Base-by-base conservation (phyloP, 2,329 filamentous ascomycete species). In the Cladosporium velox region DNA sequence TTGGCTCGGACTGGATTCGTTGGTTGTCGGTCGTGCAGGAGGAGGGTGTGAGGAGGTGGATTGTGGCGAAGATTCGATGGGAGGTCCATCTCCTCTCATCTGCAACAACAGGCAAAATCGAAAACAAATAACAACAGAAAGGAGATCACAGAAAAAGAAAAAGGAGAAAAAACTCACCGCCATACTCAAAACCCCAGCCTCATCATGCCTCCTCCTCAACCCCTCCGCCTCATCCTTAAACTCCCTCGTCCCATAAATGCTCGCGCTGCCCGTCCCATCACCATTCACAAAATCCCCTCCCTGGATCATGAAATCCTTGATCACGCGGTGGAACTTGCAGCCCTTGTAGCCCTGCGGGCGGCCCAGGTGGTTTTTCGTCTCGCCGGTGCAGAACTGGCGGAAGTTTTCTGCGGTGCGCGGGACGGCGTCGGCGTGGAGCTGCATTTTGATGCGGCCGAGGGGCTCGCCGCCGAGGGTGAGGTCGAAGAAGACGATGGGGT, bases 281-380 rank as follows among this genome's bases (percentile, higher is more conserved):
- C 93, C 92, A 74, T 97, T 93, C 52, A 97, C 83, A 78, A 98
- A 98, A 79, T 99, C 95, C 64, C 95, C 95, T 55, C 94, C 94
- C 79, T 99, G 95, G 74, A 95, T 91, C 94, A 98, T 98, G 82
- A 98, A 97, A 74, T 91, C 91, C 80, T 91, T 91, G 78, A 97
- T 97, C 73, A 98, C 92, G 66, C 95, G 89, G 80, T 98, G 95
- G 75, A 98, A 97, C 78, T 92, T 96, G 82, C 87, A 90, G 64
- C 91, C 91, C 81, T 97, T 98, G 85, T 97, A 99, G 69, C 95
- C 95, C 76, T 96, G 91, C 0, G 93, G 90, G 69, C 88, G 85
- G 38, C 92, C 92, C 11, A 88, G 85, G 60, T 86, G 79, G 75
- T 91, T 91, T 81, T 93, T 96, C 71, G 86, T 89, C 83, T 98